Base-by-base conservation (phyloP, 2,329 filamentous ascomycete species). In the Aureobasidium sp. region DNA sequence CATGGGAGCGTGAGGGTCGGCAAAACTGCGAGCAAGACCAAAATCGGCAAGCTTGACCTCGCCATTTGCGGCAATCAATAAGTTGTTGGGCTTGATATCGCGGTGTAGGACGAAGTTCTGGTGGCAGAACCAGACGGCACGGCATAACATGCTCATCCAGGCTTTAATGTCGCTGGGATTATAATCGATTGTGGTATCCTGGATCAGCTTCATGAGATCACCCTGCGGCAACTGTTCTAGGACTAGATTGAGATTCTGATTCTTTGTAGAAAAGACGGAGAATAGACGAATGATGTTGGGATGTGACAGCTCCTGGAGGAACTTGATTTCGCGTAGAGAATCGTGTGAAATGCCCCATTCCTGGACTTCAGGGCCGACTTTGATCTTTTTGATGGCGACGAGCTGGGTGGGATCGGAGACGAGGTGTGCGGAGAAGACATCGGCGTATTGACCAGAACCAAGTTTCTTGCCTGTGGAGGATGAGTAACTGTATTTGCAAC, bases 71-170 rank as follows among this genome's bases (percentile, higher is more conserved):
- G 91, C 91, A 69, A 99, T 96, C 64, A 99, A 82, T 76, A 97
- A 79, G 78, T 99, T 99, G 83, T 97, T 97, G 52, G 93, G 93
- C 77, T 99, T 99, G 80, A 99, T 97, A 79, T 99, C 94, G 69
- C 94, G 90, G 77, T 99, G 94, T 34, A 99, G 82, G 20, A 99
- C 85, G 69, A 88, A 93, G 74, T 94, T 95, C 72, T 92, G 90
- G 75, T 99, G 94, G 75, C 94, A 97, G 80, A 96, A 99, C 87
- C 91, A 96, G 32, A 97, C 86, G 29, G 89, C 94, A 46, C 93
- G 87, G 32, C 84, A 84, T n/a, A 97, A 83, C 94, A 97, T 97
- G 66, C 89, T 90, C 87, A 97, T 96, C 94, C 94, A 99, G 17
- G 91, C 89, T 75, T 99, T 99, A 75, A 97, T 91, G 74, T 99